These are phyloP conservation scores for Salix brachista DNA, from an alignment of 345 rosid species.

Conservation along the genomic window DNA sequence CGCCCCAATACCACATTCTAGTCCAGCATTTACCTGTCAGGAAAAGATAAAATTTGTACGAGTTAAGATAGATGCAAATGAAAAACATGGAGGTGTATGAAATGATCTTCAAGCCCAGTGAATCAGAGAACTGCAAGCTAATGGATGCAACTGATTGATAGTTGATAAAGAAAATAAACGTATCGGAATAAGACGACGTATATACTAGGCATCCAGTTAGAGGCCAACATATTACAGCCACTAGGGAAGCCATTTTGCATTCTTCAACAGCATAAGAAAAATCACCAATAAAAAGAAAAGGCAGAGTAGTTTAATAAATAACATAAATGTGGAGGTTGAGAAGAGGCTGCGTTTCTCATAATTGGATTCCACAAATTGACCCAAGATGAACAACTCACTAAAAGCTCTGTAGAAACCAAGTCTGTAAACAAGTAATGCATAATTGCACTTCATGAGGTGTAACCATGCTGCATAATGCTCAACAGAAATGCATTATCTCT, in stretches of 20 bases:
- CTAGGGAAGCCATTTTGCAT: neutral
- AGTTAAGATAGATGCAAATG: neutral
- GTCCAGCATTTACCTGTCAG: conserved; percentile 68
- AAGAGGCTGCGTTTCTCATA: neutral
- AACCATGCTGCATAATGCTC: neutral
- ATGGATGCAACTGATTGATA: neutral
- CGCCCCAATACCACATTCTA: conserved; percentile 81
- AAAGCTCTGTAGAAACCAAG: neutral
- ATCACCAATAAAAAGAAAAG: neutral
- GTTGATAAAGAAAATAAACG: neutral
- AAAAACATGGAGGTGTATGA: neutral
- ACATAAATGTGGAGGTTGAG: neutral
- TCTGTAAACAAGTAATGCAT: neutral
- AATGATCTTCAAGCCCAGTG: neutral
- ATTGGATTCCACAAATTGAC: neutral
- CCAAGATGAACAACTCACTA: neutral
- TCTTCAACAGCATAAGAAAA: neutral
- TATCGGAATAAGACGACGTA: neutral
- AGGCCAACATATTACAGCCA: neutral
- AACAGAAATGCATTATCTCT: neutral
- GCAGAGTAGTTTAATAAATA: neutral
- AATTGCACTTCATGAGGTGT: neutral
- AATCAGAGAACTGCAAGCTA: neutral
- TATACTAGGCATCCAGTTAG: neutral
- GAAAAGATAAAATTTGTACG: neutral